Evolutionary conservation across 805 yeast species (phyloP).

Genomic region (Wickerhamiella alocasiicola): DNA sequence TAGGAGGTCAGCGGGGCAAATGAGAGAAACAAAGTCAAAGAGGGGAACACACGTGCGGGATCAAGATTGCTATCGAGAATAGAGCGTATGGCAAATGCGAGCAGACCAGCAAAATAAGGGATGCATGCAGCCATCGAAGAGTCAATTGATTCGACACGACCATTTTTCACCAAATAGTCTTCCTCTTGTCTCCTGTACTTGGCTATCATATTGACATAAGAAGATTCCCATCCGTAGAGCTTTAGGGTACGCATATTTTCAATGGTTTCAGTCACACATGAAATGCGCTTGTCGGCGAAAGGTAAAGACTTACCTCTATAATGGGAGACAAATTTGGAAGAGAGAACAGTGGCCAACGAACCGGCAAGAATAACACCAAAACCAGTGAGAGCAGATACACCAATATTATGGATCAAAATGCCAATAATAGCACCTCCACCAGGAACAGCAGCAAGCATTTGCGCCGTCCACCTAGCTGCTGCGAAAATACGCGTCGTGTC

Average conservation of each 20-base stretch:
- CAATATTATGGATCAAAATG: constrained; percentile 53
- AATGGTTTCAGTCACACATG: constrained; percentile 64
- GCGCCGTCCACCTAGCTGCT: constrained; percentile 20
- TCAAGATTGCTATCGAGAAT: constrained; percentile 33
- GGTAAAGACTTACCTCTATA: constrained; percentile 46
- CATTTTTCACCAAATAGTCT: constrained; percentile 44
- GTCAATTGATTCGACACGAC: constrained; percentile 47
- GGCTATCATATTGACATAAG: constrained; percentile 48
- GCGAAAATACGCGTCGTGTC: constrained; percentile 72
- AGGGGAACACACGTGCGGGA: constrained; percentile 59
- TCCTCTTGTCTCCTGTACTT: constrained; percentile 35
- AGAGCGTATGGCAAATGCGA: constrained; percentile 38
- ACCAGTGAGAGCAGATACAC: constrained; percentile 64
- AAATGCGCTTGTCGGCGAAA: constrained; percentile 66
- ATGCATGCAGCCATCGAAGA: constrained; percentile 56
- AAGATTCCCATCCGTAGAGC: constrained; percentile 83
- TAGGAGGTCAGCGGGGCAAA: constrained; percentile 55
- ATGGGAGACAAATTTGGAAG: constrained; percentile 41
- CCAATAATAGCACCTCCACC: constrained; percentile 39
- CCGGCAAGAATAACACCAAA: constrained; percentile 36
- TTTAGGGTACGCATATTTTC: constrained; percentile 71
- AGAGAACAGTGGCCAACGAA: constrained; percentile 31
- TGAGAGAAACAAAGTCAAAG: constrained; percentile 56
- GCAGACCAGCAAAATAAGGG: constrained; percentile 61
- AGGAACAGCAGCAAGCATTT: constrained; percentile 16